Evolutionary conservation across 2,329 filamentous ascomycete species (phyloP).

Genomic region (Talaromyces funiculosus): DNA sequence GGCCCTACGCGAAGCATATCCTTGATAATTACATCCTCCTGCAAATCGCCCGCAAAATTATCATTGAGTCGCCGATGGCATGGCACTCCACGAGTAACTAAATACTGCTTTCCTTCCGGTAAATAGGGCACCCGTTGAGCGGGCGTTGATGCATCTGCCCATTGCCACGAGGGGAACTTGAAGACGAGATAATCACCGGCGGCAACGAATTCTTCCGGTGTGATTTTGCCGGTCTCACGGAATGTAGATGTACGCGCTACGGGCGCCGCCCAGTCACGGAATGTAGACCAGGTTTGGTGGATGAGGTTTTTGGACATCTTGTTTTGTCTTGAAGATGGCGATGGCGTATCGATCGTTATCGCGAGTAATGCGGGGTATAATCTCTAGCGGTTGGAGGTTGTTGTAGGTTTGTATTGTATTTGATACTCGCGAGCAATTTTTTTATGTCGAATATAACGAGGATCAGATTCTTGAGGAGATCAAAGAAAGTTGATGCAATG

Average conservation of each 20-base stretch:
- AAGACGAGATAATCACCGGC: conserved; percentile 97
- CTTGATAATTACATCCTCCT: conserved; percentile 80
- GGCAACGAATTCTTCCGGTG: conserved; percentile 90
- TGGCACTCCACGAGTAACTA: conserved; percentile 89
- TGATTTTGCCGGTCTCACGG: conserved; percentile 88
- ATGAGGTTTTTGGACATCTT: conserved; percentile 65
- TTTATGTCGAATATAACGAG: not conserved
- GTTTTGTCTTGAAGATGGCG: not conserved
- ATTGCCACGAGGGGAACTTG: conserved; percentile 98
- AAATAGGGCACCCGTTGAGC: conserved; percentile 74
- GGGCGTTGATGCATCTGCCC: conserved; percentile 81
- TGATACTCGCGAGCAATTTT: too few species aligned
- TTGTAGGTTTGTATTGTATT: not conserved
- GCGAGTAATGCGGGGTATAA: conserved; percentile 14
- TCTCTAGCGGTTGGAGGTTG: not conserved
- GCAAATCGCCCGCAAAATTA: conserved; percentile 83
- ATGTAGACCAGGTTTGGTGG: conserved; percentile 84
- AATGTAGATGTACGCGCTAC: conserved; percentile 89
- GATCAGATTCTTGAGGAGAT: not conserved
- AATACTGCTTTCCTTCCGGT: conserved; percentile 85
- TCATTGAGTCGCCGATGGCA: conserved; percentile 88
- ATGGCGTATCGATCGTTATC: not conserved
- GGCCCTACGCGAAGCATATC: conserved; percentile 59
- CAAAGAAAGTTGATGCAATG: not conserved
- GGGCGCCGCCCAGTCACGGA: conserved; percentile 86